These are phyloP conservation scores for Clitopilus passeckerianus DNA, from an alignment of 768 basidiomycete genomes.

Conservation along the genomic window DNA sequence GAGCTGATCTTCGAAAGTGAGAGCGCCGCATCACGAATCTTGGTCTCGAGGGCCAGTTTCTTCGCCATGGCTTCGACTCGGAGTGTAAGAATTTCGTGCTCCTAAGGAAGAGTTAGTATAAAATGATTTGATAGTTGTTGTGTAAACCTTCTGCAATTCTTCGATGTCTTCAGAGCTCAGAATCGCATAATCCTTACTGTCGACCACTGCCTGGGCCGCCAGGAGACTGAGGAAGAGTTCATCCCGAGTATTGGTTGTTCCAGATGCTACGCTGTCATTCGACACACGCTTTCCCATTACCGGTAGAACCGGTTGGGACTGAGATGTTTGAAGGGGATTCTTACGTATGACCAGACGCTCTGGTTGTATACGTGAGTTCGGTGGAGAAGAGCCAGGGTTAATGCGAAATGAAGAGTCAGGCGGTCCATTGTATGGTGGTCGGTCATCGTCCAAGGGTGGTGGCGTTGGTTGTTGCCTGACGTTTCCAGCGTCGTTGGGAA, in stretches of 20 bases:
- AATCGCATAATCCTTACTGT: conserved; percentile 78
- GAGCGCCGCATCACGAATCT: conserved; percentile 82
- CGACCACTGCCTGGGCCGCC: conserved; percentile 92
- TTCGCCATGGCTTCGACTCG: conserved; percentile 62
- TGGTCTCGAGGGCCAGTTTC: conserved; percentile 77
- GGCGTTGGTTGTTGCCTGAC: conserved; percentile 9
- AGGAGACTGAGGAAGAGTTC: conserved; percentile 86
- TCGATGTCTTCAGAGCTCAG: conserved; percentile 52
- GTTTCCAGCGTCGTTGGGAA: conserved; percentile 5
- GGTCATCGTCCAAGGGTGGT: not conserved
- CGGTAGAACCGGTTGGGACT: conserved; percentile 5
- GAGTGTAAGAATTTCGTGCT: conserved; percentile 65
- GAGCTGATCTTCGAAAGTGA: conserved; percentile 69
- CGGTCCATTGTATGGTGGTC: not conserved
- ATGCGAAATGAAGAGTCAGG: not conserved
- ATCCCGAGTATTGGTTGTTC: conserved; percentile 52
- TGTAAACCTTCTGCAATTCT: conserved; percentile 43
- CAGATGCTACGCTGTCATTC: conserved; percentile 4
- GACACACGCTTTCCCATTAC: conserved; percentile 5
- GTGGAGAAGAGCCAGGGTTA: conserved; percentile 31
- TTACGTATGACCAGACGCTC: conserved; percentile 26
- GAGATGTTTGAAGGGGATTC: conserved; percentile 14
- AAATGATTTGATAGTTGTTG: not conserved
- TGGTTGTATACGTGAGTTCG: conserved; percentile 30
- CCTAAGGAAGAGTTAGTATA: conserved; percentile 35